phyloP scores from a whole-genome alignment of 2,329 filamentous ascomycete genomes.

The Clonostachys rosea region DNA sequence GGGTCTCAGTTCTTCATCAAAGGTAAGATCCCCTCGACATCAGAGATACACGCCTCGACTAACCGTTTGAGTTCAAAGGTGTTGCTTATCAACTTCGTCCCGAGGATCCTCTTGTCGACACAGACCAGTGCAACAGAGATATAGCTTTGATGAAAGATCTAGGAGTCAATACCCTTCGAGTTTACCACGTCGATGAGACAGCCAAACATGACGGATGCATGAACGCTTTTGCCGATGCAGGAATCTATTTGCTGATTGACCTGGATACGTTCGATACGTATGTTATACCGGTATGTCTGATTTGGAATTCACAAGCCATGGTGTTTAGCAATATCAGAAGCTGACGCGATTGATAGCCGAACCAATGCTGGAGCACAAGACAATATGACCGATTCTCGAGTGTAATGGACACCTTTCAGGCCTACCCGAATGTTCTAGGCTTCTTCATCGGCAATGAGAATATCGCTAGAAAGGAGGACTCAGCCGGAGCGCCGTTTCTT shows the following conservation, averaged over 20 bases:
- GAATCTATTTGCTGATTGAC: conserved; percentile 82
- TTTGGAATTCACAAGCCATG: neutral
- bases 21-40: conserved; percentile 41
- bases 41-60: neutral
- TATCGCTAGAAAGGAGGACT: conserved; percentile 57
- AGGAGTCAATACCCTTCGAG: conserved; percentile 78
- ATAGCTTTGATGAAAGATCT: conserved; percentile 73
- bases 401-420: conserved; percentile 73
- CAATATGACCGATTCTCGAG: conserved; percentile 64
- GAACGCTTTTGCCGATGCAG: conserved; percentile 70
- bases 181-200: conserved; percentile 77
- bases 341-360: conserved; percentile 30
- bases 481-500: conserved; percentile 70
- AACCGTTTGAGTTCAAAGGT: conserved; percentile 36
- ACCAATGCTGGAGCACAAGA: conserved; percentile 67
- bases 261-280: conserved; percentile 72
- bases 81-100: conserved; percentile 64
- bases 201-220: conserved; percentile 76
- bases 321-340: neutral
- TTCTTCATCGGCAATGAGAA: conserved; percentile 91
- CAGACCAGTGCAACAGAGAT: conserved; percentile 72
- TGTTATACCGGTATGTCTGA: conserved; percentile 53
- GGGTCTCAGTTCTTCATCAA: conserved; percentile 83
- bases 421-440: conserved; percentile 75
- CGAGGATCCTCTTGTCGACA: conserved; percentile 72